Evolutionary conservation across 208 protist genomes (phyloP).

Genomic region (Trypanosoma scelopori): DNA sequence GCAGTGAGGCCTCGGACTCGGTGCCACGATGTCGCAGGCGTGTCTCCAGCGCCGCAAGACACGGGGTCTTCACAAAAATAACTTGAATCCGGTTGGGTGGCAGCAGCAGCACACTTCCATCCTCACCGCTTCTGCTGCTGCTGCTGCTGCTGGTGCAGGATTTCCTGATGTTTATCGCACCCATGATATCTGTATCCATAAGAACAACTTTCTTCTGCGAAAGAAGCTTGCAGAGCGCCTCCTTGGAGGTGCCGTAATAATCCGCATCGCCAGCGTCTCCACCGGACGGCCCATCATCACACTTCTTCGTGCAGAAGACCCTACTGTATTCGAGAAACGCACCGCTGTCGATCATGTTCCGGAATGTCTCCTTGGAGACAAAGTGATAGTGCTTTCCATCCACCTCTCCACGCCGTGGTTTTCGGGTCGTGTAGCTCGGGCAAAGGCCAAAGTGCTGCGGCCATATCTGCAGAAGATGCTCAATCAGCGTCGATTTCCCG

Average conservation of each 20-base stretch:
- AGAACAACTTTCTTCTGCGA: constrained; percentile 45
- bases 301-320: constrained; percentile 41
- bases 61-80: constrained; percentile 80
- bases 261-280: constrained; percentile 22
- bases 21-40: constrained; percentile 80
- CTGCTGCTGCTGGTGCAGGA: constrained; percentile 28
- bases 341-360: constrained; percentile 43
- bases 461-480: constrained; percentile 46
- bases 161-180: constrained; percentile 60
- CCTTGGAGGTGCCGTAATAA: constrained; percentile 89
- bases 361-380: constrained; percentile 45
- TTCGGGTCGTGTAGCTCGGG: constrained; percentile 89
- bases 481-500: constrained; percentile 89
- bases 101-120: background rate
- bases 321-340: constrained; percentile 81
- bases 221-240: constrained; percentile 56
- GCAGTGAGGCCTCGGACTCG: constrained; percentile 77
- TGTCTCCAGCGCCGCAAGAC: constrained; percentile 54
- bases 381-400: constrained; percentile 91
- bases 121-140: constrained; percentile 9
- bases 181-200: constrained; percentile 84
- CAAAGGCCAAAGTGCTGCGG: constrained; percentile 78
- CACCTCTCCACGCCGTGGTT: constrained; percentile 68
- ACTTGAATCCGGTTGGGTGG: constrained; percentile 40
- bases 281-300: background rate